A percentile compares a stretch with the other conserved stretches of the same genome.
Evolutionary conservation across 129 eudicot genomes (phyloP).

Genomic region (Scalesia atractyloides): DNA sequence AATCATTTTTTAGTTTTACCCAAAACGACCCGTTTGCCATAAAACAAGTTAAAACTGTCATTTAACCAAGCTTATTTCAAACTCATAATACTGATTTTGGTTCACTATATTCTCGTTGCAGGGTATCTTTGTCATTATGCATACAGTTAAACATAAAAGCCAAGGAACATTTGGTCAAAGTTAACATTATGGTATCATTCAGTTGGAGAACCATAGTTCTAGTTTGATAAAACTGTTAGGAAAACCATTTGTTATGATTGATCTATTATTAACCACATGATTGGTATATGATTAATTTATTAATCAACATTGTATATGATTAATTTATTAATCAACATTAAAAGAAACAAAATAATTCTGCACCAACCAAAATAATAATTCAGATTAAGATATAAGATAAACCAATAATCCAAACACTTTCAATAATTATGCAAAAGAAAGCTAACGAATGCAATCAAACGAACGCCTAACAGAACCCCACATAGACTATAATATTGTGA

Average conservation of each 20-base stretch:
- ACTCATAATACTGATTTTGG: background rate
- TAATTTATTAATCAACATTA: constrained; percentile 25
- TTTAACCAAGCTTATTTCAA: background rate
- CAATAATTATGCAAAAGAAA: constrained; percentile 17
- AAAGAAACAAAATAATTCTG: constrained; percentile 30
- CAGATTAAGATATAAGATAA: constrained; percentile 20
- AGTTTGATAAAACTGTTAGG: constrained; percentile 1
- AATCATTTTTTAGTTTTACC: background rate
- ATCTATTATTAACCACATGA: constrained; percentile 18
- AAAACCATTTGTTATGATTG: background rate
- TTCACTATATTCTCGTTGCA: background rate
- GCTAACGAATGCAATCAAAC: constrained; percentile 12
- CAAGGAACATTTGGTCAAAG: constrained; percentile 8
- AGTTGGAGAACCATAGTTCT: background rate
- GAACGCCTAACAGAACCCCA: constrained; percentile 25
- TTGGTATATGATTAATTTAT: constrained; percentile 30
- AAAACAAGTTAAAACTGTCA: background rate
- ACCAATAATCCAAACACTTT: constrained; percentile 24
- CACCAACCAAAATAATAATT: constrained; percentile 26
- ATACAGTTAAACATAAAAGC: background rate
- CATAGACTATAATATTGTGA: constrained; percentile 17
- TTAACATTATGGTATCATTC: constrained; percentile 2
- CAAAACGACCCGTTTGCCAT: background rate
- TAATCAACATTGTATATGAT: constrained; percentile 29
- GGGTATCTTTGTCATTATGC: background rate